phyloP scores from a whole-genome alignment of 495 filamentous ascomycete genomes.

The Lichina pygmaea region DNA sequence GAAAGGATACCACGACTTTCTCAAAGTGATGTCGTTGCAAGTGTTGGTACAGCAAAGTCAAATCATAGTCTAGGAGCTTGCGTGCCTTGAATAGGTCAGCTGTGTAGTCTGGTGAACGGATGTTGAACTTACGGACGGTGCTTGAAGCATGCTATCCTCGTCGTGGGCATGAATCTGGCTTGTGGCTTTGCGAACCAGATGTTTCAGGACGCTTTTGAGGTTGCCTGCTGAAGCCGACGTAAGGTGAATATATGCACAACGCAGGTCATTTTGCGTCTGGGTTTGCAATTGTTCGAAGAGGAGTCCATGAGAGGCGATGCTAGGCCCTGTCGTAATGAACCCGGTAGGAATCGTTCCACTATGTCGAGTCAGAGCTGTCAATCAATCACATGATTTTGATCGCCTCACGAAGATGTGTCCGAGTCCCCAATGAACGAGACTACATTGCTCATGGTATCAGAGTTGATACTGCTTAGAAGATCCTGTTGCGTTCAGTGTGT shows the following conservation, averaged over 20 bases:
- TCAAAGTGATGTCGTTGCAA: constrained; percentile 25
- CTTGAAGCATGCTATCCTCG: constrained; percentile 20
- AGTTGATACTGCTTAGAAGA: constrained; percentile 1
- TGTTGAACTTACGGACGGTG: not conserved
- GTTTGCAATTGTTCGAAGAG: constrained; percentile 43
- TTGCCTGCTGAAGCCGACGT: constrained; percentile 57
- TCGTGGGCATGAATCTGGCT: constrained; percentile 20
- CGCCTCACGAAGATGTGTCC: constrained; percentile 3
- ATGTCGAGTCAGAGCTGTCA: constrained; percentile 5
- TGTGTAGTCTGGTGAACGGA: not conserved
- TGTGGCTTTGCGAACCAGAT: constrained; percentile 50
- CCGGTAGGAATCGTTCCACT: constrained; percentile 41
- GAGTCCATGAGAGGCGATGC: constrained; percentile 47
- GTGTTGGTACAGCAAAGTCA: constrained; percentile 50
- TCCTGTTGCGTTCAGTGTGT: not conserved
- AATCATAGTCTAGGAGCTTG: constrained; percentile 70
- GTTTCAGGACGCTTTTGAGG: constrained; percentile 58
- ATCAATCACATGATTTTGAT: too few relatives aligned
- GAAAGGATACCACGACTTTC: constrained; percentile 49
- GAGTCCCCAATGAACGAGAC: not conserved
- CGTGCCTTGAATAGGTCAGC: constrained; percentile 20
- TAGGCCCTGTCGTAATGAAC: constrained; percentile 66
- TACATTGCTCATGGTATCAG: constrained; percentile 1
- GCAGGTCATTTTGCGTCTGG: constrained; percentile 18
- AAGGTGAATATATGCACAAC: constrained; percentile 34